Conservation (phyloP, 176 grass and related monocot species). For the Avena insularis region DNA sequence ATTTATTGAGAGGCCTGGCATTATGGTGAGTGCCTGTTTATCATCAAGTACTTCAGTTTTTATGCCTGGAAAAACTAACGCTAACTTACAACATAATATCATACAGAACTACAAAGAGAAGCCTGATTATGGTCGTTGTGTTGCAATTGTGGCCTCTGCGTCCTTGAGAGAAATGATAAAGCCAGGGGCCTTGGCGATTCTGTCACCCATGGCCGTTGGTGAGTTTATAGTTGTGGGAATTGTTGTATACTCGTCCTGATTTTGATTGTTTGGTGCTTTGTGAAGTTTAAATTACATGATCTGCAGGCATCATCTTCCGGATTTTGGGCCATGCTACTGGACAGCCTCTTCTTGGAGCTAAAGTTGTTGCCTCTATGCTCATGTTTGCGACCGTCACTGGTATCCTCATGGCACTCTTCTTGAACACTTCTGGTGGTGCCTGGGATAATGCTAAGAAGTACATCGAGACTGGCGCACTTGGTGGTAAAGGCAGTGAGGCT, state of each 20-base stretch:
- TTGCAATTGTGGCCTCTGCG: slow-evolving; percentile 98
- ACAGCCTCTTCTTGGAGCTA: slow-evolving; percentile 87
- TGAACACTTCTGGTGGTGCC: slow-evolving; percentile 95
- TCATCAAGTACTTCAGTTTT: slow-evolving; percentile 6
- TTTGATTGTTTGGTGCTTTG: slow-evolving; percentile 9
- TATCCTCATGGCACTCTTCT: slow-evolving; percentile 98
- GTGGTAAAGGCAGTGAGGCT: slow-evolving; percentile 93
- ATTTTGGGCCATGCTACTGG: slow-evolving; percentile 79
- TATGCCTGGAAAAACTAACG: slow-evolving; percentile 13
- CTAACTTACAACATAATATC: slow-evolving; percentile 37
- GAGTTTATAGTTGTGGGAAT: slow-evolving; percentile 43
- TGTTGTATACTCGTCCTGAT: slow-evolving; percentile 10
- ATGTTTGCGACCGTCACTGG: slow-evolving; percentile 95
- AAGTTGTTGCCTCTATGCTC: slow-evolving; percentile 95
- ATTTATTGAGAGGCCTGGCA: slow-evolving; percentile 98
- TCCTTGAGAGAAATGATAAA: slow-evolving; percentile 98
- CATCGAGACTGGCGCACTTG: slow-evolving; percentile 96
- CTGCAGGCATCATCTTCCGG: slow-evolving; percentile 81
- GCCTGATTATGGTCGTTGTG: slow-evolving; percentile 96
- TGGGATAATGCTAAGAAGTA: slow-evolving; percentile 99
- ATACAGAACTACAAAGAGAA: slow-evolving; percentile 94
- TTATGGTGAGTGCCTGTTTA: slow-evolving; percentile 77
- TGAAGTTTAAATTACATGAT: slow-evolving; percentile 33
- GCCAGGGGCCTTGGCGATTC: slow-evolving; percentile 91
- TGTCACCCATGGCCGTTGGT: slow-evolving; percentile 92